These are phyloP conservation scores for Haematococcus lacustris DNA, from an alignment of 139 green algal genomes.

Conservation along the genomic window DNA sequence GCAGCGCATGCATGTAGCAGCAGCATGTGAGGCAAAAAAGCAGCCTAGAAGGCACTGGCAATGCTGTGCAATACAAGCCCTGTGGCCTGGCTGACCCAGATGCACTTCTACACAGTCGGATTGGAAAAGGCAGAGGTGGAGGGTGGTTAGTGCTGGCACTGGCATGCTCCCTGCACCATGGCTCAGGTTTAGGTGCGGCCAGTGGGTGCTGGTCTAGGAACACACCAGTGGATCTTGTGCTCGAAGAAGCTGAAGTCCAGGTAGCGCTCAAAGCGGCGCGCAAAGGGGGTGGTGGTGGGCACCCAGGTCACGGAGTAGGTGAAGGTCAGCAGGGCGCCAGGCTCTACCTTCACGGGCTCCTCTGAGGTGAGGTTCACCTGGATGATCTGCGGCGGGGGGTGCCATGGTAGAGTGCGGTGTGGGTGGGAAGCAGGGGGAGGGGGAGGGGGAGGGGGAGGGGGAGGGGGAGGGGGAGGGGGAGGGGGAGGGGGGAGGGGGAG, in stretches of 20 bases:
- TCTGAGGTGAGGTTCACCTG: conserved; percentile 91
- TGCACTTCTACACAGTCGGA: not conserved
- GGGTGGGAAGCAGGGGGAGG: not conserved
- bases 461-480: not conserved
- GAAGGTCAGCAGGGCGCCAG: conserved; percentile 71
- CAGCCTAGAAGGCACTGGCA: not conserved
- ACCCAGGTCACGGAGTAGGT: conserved; percentile 83
- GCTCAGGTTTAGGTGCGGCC: no score
- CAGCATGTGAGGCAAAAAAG: no score
- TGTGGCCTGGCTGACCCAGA: not conserved
- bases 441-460: not conserved
- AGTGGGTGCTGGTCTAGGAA: no score
- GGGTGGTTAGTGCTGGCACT: not conserved
- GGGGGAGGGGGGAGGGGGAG: not conserved
- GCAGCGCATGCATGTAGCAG: no score
- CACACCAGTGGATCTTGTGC: conserved; percentile 75
- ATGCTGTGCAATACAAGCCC: not conserved
- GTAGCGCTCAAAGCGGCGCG: conserved; percentile 89
- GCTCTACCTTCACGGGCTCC: conserved; percentile 47
- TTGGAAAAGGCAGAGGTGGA: not conserved
- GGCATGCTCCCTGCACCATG: not conserved
- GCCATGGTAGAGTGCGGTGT: not conserved
- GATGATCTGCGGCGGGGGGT: conserved; percentile 79
- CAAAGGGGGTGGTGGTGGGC: conserved; percentile 60
- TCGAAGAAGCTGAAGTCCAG: conserved; percentile 98